These are phyloP conservation scores for Bruguiera gymnorhiza DNA, from an alignment of 345 rosid genomes.

Conservation along the genomic window DNA sequence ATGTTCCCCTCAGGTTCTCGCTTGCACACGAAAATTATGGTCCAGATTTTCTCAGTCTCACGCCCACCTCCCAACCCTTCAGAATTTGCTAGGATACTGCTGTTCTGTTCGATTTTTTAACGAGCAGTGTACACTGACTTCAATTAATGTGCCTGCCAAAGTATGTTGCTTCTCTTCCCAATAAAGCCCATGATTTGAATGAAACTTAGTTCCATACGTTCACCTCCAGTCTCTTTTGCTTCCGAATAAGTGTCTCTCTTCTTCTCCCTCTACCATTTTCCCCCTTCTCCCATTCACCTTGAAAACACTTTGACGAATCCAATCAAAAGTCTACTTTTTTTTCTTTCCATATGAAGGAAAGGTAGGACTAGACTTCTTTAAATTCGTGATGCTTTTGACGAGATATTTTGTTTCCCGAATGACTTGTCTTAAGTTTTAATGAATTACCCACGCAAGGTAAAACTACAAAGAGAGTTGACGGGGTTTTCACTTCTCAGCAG, in stretches of 20 bases:
- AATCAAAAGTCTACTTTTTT: constrained; percentile 32
- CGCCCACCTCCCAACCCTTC: no score
- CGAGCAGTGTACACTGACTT: neutral
- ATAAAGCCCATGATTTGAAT: constrained; percentile 16
- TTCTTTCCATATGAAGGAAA: constrained; percentile 4
- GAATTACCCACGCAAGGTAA: no score
- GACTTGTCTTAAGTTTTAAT: constrained; percentile 6
- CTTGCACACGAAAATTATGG: no score
- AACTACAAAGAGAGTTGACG: no score
- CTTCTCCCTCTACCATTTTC: constrained; percentile 6
- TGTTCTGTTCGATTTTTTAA: neutral
- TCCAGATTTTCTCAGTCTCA: no score
- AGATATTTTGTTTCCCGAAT: constrained; percentile 20
- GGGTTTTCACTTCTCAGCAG: no score
- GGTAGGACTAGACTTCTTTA: constrained; percentile 33
- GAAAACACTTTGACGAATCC: constrained; percentile 32
- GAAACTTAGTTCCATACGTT: neutral
- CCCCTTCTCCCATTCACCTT: constrained; percentile 11
- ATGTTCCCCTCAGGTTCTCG: no score
- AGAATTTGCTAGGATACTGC: no score
- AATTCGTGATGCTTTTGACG: constrained; percentile 39
- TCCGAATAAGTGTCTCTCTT: constrained; percentile 5
- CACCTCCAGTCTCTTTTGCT: constrained; percentile 21
- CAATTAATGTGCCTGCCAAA: constrained; percentile 6
- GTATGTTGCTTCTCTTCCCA: constrained; percentile 15